A percentile compares a stretch with the other conserved stretches of the same genome.
Conservation (phyloP, 164 flowering plant genomes). For the Akebia trifoliata region DNA sequence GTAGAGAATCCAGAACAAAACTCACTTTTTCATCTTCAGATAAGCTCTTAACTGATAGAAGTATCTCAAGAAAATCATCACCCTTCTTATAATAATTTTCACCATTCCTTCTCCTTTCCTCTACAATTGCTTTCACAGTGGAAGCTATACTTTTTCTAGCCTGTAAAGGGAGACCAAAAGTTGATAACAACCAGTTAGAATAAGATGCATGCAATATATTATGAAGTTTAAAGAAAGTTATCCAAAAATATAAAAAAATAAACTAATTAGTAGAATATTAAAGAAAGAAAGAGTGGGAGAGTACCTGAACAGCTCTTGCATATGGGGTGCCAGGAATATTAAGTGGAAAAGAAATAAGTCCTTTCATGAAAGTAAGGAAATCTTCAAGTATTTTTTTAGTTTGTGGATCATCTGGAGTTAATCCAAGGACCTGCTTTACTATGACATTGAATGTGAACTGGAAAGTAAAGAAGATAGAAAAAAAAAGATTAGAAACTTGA, state of each 20-base stretch:
- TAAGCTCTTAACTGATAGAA: conserved; percentile 40
- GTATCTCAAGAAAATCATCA: conserved; percentile 55
- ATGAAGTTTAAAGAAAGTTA: no score
- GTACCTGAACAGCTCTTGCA: conserved; percentile 46
- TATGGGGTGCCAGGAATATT: conserved; percentile 56
- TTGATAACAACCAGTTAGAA: no score
- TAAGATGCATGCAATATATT: no score
- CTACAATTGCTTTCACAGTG: conserved; percentile 51
- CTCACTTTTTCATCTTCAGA: conserved; percentile 66
- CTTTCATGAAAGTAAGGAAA: conserved; percentile 57
- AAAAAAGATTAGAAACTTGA: no score
- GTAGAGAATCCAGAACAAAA: conserved; percentile 55
- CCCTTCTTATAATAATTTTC: conserved; percentile 17
- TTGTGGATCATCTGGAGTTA: conserved; percentile 45
- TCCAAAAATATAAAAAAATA: no score
- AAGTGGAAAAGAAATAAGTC: conserved; percentile 50
- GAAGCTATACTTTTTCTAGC: conserved; percentile 64
- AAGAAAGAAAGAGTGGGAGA: background rate
- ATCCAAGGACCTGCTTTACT: conserved; percentile 54
- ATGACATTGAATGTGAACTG: conserved; percentile 70
- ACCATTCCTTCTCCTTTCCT: conserved; percentile 40
- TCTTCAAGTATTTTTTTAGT: conserved; percentile 41
- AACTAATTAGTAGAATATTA: no score
- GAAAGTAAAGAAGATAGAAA: conserved; percentile 1
- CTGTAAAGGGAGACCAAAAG: conserved; percentile 54